phyloP scores from a whole-genome alignment of 129 eudicot species.

The Flaveria bidentis region DNA sequence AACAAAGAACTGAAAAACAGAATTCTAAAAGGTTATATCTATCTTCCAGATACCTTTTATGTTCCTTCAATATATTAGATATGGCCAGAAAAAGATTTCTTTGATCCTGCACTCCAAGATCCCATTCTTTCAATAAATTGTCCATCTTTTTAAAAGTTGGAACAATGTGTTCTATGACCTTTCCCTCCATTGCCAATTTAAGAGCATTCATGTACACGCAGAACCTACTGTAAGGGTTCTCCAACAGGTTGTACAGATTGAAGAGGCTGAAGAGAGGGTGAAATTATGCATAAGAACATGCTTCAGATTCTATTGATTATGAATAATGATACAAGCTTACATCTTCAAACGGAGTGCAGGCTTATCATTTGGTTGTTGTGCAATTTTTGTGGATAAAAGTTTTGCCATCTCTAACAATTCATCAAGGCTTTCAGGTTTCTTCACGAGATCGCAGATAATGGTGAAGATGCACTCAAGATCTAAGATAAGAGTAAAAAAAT shows the following conservation, averaged over 20 bases:
- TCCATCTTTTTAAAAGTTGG: conserved; percentile 76
- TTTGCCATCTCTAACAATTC: conserved; percentile 81
- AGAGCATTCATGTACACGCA: conserved; percentile 87
- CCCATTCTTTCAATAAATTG: conserved; percentile 80
- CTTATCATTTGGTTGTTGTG: conserved; percentile 78
- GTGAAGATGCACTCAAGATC: conserved; percentile 89
- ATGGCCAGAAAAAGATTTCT: conserved; percentile 68
- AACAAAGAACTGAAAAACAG: neutral
- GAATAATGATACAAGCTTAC: conserved; percentile 52
- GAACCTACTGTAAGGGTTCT: conserved; percentile 74
- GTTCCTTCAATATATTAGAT: conserved; percentile 76
- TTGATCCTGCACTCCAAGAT: conserved; percentile 75
- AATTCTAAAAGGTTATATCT: neutral
- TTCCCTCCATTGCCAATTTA: conserved; percentile 67
- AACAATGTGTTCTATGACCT: conserved; percentile 58
- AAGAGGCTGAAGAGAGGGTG: conserved; percentile 54
- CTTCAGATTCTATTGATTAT: neutral
- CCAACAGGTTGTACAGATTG: conserved; percentile 84
- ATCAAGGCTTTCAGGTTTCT: conserved; percentile 71
- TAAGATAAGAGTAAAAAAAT: conserved; percentile 24
- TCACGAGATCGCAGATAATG: conserved; percentile 81
- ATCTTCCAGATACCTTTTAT: conserved; percentile 50
- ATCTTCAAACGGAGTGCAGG: conserved; percentile 80
- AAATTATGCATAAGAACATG: neutral
- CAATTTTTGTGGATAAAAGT: conserved; percentile 64